A percentile compares a stretch with the other conserved stretches of the same genome.
These are phyloP conservation scores for Candida michaelii DNA, from an alignment of 805 yeast species.

Conservation along the genomic window DNA sequence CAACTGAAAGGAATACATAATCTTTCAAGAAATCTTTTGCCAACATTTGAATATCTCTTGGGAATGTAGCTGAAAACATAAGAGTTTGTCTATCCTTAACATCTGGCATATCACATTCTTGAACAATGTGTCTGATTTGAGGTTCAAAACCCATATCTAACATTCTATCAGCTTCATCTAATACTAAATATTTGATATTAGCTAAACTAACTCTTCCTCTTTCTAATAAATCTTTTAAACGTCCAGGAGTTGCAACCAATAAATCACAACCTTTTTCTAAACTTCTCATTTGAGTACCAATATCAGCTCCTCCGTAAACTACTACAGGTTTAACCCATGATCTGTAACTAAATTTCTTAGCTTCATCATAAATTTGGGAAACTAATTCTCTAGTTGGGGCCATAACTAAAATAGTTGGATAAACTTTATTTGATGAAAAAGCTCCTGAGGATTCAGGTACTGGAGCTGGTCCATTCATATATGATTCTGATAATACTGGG, in stretches of 20 bases:
- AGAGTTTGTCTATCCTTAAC: slow-evolving; percentile 91
- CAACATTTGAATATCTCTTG: slow-evolving; percentile 92
- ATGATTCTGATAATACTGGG: slow-evolving; percentile 94
- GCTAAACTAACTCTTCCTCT: slow-evolving; percentile 89
- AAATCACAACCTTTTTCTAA: slow-evolving; percentile 93
- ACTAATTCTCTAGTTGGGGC: slow-evolving; percentile 99
- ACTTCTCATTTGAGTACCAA: slow-evolving; percentile 81
- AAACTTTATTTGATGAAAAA: slow-evolving; percentile 73
- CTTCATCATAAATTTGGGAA: slow-evolving; percentile 93
- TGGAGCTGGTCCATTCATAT: slow-evolving; percentile 80
- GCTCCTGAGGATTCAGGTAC: slow-evolving; percentile 47
- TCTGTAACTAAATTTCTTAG: slow-evolving; percentile 92
- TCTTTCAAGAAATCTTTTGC: slow-evolving; percentile 97
- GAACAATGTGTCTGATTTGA: slow-evolving; percentile 97
- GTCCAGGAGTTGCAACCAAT: slow-evolving; percentile 98
- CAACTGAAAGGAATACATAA: slow-evolving; percentile 94
- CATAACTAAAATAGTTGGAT: slow-evolving; percentile 91
- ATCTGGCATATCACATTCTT: slow-evolving; percentile 96
- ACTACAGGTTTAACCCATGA: slow-evolving; percentile 98
- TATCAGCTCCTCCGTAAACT: slow-evolving; percentile 98
- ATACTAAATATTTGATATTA: slow-evolving; percentile 88
- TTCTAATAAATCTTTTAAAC: slow-evolving; percentile 92
- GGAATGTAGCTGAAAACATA: slow-evolving; percentile 99
- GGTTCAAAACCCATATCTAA: slow-evolving; percentile 99
- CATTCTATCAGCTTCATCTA: slow-evolving; percentile 99